phyloP scores from a whole-genome alignment of 2,329 filamentous ascomycete species.

The Penicillium sp. region DNA sequence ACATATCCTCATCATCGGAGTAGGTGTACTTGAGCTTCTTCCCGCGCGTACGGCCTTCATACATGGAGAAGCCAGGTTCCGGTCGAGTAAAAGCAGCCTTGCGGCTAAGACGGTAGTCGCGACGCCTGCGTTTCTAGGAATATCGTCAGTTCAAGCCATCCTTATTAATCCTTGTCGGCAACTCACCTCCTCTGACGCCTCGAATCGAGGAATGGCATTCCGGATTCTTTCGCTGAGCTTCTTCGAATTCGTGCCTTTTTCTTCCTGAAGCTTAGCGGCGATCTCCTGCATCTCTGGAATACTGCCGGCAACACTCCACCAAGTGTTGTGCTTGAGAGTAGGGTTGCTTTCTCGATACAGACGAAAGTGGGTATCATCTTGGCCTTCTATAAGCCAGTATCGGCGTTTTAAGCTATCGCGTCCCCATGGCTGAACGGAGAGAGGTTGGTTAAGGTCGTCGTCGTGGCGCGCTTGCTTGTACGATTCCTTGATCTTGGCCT shows the following conservation, averaged over 20 bases:
- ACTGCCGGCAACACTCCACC: slow-evolving; percentile 86
- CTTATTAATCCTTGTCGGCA: not conserved
- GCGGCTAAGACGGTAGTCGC: slow-evolving; percentile 82
- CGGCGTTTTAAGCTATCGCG: slow-evolving; percentile 83
- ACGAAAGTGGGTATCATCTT: slow-evolving; percentile 89
- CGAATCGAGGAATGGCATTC: slow-evolving; percentile 79
- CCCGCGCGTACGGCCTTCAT: slow-evolving; percentile 91
- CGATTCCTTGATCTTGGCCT: slow-evolving; percentile 73
- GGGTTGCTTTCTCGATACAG: slow-evolving; percentile 92
- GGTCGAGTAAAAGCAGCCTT: slow-evolving; percentile 84
- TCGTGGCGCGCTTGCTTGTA: slow-evolving; percentile 85
- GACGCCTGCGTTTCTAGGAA: slow-evolving; percentile 76
- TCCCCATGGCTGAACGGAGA: slow-evolving; percentile 88
- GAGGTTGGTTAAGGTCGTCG: slow-evolving; percentile 72
- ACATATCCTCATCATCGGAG: slow-evolving; percentile 77
- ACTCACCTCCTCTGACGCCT: slow-evolving; percentile 81
- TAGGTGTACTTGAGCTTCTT: slow-evolving; percentile 97
- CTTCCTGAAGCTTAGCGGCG: slow-evolving; percentile 70
- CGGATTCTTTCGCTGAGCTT: slow-evolving; percentile 72
- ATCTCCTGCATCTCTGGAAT: slow-evolving; percentile 80
- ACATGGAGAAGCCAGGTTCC: slow-evolving; percentile 84
- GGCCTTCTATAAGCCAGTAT: slow-evolving; percentile 89
- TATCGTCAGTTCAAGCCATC: slow-evolving; percentile 12
- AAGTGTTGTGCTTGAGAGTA: slow-evolving; percentile 68
- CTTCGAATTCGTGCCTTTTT: slow-evolving; percentile 76